Conservation (phyloP, 805 yeast species). For the Ogataea siamensis region DNA sequence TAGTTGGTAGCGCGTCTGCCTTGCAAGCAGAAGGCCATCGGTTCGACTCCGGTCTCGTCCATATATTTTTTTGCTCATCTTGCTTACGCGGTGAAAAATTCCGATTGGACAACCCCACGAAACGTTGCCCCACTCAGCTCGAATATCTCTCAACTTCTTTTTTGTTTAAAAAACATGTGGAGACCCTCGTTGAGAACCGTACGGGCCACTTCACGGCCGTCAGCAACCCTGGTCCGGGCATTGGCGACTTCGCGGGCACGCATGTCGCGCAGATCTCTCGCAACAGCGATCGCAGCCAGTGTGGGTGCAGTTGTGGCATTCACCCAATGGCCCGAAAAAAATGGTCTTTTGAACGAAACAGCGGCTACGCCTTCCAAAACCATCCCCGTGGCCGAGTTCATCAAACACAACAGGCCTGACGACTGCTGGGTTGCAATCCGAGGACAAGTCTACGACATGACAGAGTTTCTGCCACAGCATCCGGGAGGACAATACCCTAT, state of each 20-base stretch:
- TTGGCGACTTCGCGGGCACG: neutral
- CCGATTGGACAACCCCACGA: too few relatives aligned
- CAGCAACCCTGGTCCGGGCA: neutral
- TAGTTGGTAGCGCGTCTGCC: slow-evolving; percentile 82
- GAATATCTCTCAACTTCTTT: too few relatives aligned
- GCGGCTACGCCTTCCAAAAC: neutral
- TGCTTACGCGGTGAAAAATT: neutral
- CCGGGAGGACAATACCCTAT: slow-evolving; percentile 54
- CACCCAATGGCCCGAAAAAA: neutral
- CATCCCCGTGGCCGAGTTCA: slow-evolving; percentile 39
- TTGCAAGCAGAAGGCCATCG: slow-evolving; percentile 77
- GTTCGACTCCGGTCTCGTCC: slow-evolving; percentile 81
- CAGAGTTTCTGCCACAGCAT: slow-evolving; percentile 48
- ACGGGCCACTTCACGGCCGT: neutral
- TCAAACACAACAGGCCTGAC: slow-evolving; percentile 51
- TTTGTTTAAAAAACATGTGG: too few relatives aligned
- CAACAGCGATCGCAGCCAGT: neutral
- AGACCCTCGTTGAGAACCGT: neutral
- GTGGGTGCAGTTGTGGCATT: slow-evolving; percentile 3
- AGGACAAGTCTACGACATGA: slow-evolving; percentile 74
- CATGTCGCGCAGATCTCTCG: neutral
- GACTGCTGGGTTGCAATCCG: slow-evolving; percentile 87
- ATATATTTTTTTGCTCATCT: slow-evolving; percentile 23
- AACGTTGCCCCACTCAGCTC: too few relatives aligned
- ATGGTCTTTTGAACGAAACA: slow-evolving; percentile 1